Conservation (phyloP, 2,329 filamentous ascomycete species). For the Raffaelea deltoideospora region DNA sequence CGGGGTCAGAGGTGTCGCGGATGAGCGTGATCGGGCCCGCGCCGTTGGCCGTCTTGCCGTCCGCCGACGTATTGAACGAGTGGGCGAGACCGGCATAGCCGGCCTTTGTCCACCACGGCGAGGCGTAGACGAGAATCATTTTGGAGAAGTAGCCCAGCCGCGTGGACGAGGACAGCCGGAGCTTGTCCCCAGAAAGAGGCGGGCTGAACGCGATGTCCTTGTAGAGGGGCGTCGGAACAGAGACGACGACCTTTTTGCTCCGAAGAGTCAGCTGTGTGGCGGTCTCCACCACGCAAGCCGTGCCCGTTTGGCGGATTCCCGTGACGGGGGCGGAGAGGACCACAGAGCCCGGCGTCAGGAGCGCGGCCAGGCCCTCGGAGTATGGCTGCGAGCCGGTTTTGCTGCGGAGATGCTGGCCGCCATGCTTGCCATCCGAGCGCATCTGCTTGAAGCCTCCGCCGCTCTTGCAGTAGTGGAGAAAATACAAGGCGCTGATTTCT, state of each 20-base stretch:
- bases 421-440: constrained; percentile 33
- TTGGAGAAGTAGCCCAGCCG: constrained; percentile 34
- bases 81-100: constrained; percentile 26
- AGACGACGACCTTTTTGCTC: constrained; percentile 5
- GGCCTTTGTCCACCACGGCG: constrained; percentile 21
- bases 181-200: constrained; percentile 15
- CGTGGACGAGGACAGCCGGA: constrained; percentile 19
- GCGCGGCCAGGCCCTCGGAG: neutral
- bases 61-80: too few species aligned
- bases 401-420: constrained; percentile 33
- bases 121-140: constrained; percentile 26
- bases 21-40: neutral
- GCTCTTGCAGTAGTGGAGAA: constrained; percentile 38
- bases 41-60: too few species aligned
- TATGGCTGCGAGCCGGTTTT: constrained; percentile 21
- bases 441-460: constrained; percentile 35
- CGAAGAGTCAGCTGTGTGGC: neutral
- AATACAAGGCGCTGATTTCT: constrained; percentile 35
- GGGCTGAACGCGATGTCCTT: constrained; percentile 29
- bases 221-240: constrained; percentile 6
- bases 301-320: neutral
- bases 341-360: neutral
- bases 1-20: constrained; percentile 4
- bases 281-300: neutral
- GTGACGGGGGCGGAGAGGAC: constrained; percentile 2